Conservation (phyloP, 2,329 filamentous ascomycete species). For the Hyphodiscus sp. region DNA sequence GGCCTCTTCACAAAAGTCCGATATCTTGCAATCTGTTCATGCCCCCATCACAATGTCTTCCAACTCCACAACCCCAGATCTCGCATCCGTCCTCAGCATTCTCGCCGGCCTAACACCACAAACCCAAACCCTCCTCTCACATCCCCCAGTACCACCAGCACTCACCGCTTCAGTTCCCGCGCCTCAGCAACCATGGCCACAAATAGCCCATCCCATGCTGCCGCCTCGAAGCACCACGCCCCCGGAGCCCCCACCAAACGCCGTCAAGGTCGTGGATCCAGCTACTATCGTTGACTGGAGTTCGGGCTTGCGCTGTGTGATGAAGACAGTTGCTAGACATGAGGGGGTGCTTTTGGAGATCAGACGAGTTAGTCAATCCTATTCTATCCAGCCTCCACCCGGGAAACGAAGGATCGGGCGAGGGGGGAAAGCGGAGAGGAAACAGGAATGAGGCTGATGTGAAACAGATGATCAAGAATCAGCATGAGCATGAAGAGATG, state of each 20-base stretch:
- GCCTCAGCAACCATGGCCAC: conserved; percentile 7
- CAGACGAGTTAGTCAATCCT: conserved; percentile 24
- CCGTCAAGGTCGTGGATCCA: conserved; percentile 32
- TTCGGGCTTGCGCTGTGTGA: conserved; percentile 43
- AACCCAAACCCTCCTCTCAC: conserved; percentile 4
- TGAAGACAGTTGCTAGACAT: conserved; percentile 40
- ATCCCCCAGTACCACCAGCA: conserved; percentile 28
- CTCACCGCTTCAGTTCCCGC: conserved; percentile 32
- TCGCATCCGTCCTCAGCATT: conserved; percentile 29
- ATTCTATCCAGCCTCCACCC: background rate
- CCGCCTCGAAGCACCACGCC: background rate
- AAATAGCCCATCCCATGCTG: background rate
- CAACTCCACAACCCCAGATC: conserved; percentile 23
- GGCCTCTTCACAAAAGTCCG: too few relatives aligned
- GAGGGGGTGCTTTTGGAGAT: conserved; percentile 39
- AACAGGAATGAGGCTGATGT: conserved; percentile 3
- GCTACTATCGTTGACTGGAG: conserved; percentile 45
- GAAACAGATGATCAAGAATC: conserved; percentile 51
- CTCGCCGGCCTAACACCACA: conserved; percentile 25
- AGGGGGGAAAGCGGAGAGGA: background rate
- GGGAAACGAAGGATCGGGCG: too few relatives aligned
- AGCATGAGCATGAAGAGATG: conserved; percentile 55
- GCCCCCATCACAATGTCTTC: conserved; percentile 18
- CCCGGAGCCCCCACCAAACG: background rate
- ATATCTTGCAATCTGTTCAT: background rate